A percentile compares a stretch with the other conserved stretches of the same genome.
These are phyloP conservation scores for Colletotrichum sp. DNA, from an alignment of 2,329 filamentous ascomycete genomes.

Conservation along the genomic window DNA sequence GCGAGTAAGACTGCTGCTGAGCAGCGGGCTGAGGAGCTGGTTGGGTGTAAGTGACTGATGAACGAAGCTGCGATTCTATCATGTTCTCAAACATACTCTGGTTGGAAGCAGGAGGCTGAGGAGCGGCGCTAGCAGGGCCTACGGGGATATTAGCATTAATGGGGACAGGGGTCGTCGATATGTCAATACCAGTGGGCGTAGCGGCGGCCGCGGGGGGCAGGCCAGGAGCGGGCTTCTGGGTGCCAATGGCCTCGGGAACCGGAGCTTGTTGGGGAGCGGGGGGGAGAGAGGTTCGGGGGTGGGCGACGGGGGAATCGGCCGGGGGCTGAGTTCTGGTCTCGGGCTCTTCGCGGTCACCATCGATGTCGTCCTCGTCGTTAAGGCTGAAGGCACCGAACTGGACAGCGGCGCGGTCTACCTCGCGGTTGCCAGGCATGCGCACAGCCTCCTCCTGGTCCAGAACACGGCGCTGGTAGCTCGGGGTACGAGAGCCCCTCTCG, in stretches of 20 bases:
- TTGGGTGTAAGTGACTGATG: not conserved
- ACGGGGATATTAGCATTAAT: constrained; percentile 4
- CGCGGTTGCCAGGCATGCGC: constrained; percentile 96
- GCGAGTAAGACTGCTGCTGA: constrained; percentile 70
- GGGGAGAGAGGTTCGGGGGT: constrained; percentile 86
- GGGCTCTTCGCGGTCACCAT: constrained; percentile 92
- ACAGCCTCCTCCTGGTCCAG: constrained; percentile 97
- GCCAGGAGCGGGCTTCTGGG: constrained; percentile 57
- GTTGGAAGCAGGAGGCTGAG: constrained; percentile 28
- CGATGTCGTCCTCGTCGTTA: constrained; percentile 85
- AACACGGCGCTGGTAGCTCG: constrained; percentile 84
- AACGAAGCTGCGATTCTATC: constrained; percentile 29
- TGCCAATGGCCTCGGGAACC: constrained; percentile 59
- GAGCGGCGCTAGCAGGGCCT: constrained; percentile 31
- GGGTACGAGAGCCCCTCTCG: constrained; percentile 67
- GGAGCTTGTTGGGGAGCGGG: constrained; percentile 65
- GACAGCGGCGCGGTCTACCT: constrained; percentile 89
- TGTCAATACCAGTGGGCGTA: constrained; percentile 35
- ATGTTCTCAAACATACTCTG: constrained; percentile 39
- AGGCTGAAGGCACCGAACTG: constrained; percentile 97
- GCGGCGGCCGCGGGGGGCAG: constrained; percentile 43
- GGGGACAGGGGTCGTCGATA: constrained; percentile 23
- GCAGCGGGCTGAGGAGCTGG: constrained; percentile 51
- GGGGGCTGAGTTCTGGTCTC: constrained; percentile 94
- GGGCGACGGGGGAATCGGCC: constrained; percentile 86